These are phyloP conservation scores for Brassica cretica DNA, from an alignment of 345 rosid species.

Conservation along the genomic window DNA sequence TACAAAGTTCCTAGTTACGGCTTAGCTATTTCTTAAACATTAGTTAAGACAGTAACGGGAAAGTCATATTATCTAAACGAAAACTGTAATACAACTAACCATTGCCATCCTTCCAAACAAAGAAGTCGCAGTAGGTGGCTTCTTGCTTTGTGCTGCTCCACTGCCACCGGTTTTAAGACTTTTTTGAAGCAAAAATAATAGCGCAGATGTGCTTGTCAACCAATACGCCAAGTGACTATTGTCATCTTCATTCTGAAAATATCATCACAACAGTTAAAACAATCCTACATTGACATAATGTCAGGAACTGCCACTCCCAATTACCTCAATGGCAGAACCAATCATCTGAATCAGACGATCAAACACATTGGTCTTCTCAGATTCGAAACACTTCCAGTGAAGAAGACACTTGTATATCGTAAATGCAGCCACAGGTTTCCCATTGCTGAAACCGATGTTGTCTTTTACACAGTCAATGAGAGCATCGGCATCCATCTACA, in stretches of 20 bases:
- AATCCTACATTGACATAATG: background rate
- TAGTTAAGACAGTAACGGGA: background rate
- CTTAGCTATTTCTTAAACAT: no score
- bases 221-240: slow-evolving; percentile 96
- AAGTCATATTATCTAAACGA: background rate
- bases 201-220: slow-evolving; percentile 84
- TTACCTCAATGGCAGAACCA: slow-evolving; percentile 97
- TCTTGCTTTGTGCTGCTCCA: slow-evolving; percentile 64
- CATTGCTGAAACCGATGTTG: slow-evolving; percentile 85
- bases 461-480: slow-evolving; percentile 81
- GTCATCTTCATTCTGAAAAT: slow-evolving; percentile 83
- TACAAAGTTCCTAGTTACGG: no score
- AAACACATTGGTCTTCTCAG: slow-evolving; percentile 94
- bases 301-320: slow-evolving; percentile 2
- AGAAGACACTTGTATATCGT: slow-evolving; percentile 93
- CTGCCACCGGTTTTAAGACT: slow-evolving; percentile 79
- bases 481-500: slow-evolving; percentile 86
- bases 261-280: background rate
- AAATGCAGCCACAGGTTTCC: slow-evolving; percentile 93
- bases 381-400: slow-evolving; percentile 97
- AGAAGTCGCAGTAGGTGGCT: slow-evolving; percentile 75
- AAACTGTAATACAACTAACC: slow-evolving; percentile 41
- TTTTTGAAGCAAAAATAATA: slow-evolving; percentile 86
- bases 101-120: slow-evolving; percentile 95
- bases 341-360: slow-evolving; percentile 98